phyloP scores from a whole-genome alignment of 805 yeast genomes.

The Saturnispora mendoncae region DNA sequence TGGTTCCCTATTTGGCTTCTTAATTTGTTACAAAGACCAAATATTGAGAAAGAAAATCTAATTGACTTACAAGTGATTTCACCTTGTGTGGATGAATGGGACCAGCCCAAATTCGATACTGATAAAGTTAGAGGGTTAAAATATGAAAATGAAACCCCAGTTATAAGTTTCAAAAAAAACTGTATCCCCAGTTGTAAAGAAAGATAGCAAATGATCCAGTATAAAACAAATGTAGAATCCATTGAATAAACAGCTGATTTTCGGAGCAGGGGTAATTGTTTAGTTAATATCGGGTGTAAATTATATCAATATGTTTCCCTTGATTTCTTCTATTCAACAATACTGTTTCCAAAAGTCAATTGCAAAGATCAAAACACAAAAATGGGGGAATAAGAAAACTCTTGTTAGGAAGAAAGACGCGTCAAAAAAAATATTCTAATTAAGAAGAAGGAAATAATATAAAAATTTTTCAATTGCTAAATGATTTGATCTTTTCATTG shows the following conservation, averaged over 20 bases:
- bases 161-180: background rate
- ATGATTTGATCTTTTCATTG: no score
- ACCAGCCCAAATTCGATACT: constrained; percentile 5
- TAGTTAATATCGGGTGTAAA: no score
- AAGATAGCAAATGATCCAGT: constrained; percentile 3
- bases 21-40: constrained; percentile 1
- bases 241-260: background rate
- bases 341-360: no score
- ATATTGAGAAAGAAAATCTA: constrained; percentile 7
- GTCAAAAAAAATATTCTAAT: no score
- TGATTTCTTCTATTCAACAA: no score
- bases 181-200: background rate
- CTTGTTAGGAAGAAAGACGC: no score
- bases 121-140: constrained; percentile 11
- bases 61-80: background rate
- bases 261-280: no score
- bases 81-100: background rate
- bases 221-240: background rate
- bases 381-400: no score
- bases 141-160: background rate
- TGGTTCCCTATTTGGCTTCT: background rate
- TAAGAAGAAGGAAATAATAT: no score
- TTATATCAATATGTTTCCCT: no score
- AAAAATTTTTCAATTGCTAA: background rate
- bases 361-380: no score